A percentile compares a stretch with the other conserved stretches of the same genome.
Conservation (phyloP, 352 stramenopile genomes). For the Albugo laibachii region DNA sequence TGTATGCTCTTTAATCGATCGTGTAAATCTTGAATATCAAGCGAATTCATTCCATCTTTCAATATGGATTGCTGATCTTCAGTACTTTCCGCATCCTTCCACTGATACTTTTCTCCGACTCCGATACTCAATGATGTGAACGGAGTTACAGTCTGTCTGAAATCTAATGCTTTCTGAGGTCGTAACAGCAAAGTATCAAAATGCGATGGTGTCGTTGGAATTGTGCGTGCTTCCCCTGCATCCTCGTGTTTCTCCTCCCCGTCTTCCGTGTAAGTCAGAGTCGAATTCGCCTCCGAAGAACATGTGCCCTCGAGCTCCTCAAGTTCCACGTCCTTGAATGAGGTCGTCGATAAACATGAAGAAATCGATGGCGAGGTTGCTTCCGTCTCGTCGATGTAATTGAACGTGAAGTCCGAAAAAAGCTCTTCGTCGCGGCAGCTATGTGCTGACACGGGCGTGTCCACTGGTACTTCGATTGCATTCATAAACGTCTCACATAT, state of each 20-base stretch:
- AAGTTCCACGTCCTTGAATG: neutral
- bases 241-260: slow-evolving; percentile 19
- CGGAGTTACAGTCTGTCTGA: slow-evolving; percentile 3
- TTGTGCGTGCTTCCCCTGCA: slow-evolving; percentile 21
- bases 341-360: neutral
- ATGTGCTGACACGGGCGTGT: slow-evolving; percentile 66
- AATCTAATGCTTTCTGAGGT: slow-evolving; percentile 44
- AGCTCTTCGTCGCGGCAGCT: slow-evolving; percentile 33
- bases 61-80: too few relatives aligned
- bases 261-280: slow-evolving; percentile 2
- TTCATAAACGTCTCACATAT: slow-evolving; percentile 82
- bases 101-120: too few relatives aligned
- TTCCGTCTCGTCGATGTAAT: slow-evolving; percentile 37
- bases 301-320: slow-evolving; percentile 3
- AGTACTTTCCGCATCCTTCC: too few relatives aligned
- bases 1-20: too few relatives aligned
- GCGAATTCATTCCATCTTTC: too few relatives aligned
- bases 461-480: slow-evolving; percentile 56
- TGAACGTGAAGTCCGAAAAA: slow-evolving; percentile 71
- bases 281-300: slow-evolving; percentile 8
- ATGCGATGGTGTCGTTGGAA: slow-evolving; percentile 11
- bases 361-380: too few relatives aligned
- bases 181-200: slow-evolving; percentile 59
- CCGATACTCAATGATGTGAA: too few relatives aligned
- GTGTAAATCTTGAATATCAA: too few relatives aligned